phyloP scores from a whole-genome alignment of 2,329 filamentous ascomycete species.

The Paecilomyces sp. region DNA sequence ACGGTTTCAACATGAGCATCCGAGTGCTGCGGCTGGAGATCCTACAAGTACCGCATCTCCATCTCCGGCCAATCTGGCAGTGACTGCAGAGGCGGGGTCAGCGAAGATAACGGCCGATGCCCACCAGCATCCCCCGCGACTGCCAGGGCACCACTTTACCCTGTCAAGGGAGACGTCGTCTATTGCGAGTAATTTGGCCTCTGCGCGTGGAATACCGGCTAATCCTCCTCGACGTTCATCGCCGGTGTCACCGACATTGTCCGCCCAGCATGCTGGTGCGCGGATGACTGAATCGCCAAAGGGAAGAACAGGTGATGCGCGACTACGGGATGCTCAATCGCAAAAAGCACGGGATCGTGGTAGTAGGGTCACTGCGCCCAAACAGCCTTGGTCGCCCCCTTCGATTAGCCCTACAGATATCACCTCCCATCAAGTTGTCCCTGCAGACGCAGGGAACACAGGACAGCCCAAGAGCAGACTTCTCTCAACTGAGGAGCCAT shows the following conservation, averaged over 20 bases:
- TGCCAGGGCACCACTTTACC: constrained; percentile 34
- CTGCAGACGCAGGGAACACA: constrained; percentile 21
- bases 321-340: constrained; percentile 13
- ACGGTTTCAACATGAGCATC: constrained; percentile 57
- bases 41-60: constrained; percentile 6
- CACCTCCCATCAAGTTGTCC: constrained; percentile 24
- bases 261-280: constrained; percentile 65
- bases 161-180: constrained; percentile 68
- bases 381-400: constrained; percentile 28
- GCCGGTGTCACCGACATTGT: constrained; percentile 64
- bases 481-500: constrained; percentile 61
- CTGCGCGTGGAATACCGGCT: constrained; percentile 68
- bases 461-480: constrained; percentile 10
- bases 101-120: constrained; percentile 21
- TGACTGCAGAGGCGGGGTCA: constrained; percentile 11
- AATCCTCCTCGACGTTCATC: constrained; percentile 49
- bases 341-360: constrained; percentile 17
- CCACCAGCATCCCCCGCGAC: constrained; percentile 31
- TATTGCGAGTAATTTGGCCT: constrained; percentile 81
- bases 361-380: constrained; percentile 15
- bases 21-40: constrained; percentile 20
- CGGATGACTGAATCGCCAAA: constrained; percentile 54
- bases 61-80: constrained; percentile 10
- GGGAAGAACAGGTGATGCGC: constrained; percentile 22
- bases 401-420: constrained; percentile 26